A percentile compares a stretch with the other conserved stretches of the same genome.
Conservation (phyloP, 371 early-diverging fungal genomes). For the Syncephalastrum contaminatum region DNA sequence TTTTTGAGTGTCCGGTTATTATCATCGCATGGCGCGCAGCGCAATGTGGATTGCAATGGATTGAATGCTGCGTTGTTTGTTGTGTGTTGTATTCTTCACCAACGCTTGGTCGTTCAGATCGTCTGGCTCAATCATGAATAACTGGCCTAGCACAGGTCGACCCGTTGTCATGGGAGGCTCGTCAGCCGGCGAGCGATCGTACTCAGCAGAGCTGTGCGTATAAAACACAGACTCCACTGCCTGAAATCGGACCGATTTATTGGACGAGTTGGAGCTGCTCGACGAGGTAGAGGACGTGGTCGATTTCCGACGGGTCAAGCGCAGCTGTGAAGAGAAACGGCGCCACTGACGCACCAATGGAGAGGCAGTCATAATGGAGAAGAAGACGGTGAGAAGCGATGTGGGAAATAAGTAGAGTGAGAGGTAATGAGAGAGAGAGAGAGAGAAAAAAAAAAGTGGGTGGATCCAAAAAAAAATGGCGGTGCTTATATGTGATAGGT, state of each 20-base stretch:
- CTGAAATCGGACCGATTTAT: conserved; percentile 38
- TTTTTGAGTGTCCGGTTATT: background rate
- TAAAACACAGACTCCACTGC: conserved; percentile 35
- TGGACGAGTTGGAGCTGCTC: conserved; percentile 4
- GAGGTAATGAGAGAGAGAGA: background rate
- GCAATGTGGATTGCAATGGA: conserved; percentile 21
- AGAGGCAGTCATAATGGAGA: conserved; percentile 2
- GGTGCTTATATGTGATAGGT: no score
- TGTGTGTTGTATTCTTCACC: conserved; percentile 20
- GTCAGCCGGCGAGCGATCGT: conserved; percentile 36
- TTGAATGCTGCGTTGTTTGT: conserved; percentile 19
- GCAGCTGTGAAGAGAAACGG: conserved; percentile 10
- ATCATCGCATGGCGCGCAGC: conserved; percentile 23
- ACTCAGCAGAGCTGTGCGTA: conserved; percentile 41
- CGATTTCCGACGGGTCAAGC: conserved; percentile 13
- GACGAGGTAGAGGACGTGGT: conserved; percentile 26
- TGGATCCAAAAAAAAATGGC: background rate
- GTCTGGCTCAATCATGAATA: conserved; percentile 10
- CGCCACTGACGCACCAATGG: conserved; percentile 14
- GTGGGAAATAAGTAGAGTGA: conserved; percentile 1
- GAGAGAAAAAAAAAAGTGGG: background rate
- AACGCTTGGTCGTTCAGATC: conserved; percentile 17
- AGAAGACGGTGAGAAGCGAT: background rate
- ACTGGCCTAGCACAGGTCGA: conserved; percentile 17
- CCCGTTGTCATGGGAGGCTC: background rate